These are phyloP conservation scores for Zymoseptoria pseudotritici DNA, from an alignment of 2,329 filamentous ascomycete genomes.

Conservation along the genomic window DNA sequence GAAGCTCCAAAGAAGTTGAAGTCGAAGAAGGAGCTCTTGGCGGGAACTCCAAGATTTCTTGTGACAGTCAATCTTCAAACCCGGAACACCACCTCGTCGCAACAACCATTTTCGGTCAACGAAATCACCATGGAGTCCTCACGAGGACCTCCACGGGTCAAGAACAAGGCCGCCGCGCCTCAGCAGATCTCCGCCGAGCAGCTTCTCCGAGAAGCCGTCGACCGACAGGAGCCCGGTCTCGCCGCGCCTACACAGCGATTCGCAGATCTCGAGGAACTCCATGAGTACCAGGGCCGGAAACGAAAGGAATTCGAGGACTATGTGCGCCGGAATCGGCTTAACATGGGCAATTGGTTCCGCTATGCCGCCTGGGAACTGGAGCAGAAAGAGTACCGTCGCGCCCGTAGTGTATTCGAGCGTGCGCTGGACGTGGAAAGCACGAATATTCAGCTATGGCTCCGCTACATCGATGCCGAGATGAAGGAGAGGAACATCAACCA, in stretches of 20 bases:
- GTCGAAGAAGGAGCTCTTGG: background rate
- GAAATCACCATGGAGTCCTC: constrained; percentile 66
- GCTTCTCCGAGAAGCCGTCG: constrained; percentile 91
- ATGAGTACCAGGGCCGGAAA: constrained; percentile 94
- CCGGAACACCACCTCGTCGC: background rate
- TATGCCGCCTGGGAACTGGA: constrained; percentile 97
- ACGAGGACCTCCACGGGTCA: constrained; percentile 88
- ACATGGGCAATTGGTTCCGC: constrained; percentile 98
- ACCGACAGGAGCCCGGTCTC: constrained; percentile 81
- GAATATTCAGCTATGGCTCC: constrained; percentile 78
- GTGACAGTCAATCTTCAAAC: background rate
- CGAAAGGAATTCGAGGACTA: constrained; percentile 97
- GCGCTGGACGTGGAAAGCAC: constrained; percentile 88
- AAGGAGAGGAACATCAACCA: constrained; percentile 93
- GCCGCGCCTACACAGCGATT: constrained; percentile 92
- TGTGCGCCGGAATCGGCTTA: constrained; percentile 86
- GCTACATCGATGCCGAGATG: constrained; percentile 96
- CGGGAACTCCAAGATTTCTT: background rate
- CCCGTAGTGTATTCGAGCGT: constrained; percentile 87
- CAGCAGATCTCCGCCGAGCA: constrained; percentile 89
- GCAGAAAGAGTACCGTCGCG: constrained; percentile 92
- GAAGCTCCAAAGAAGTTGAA: background rate
- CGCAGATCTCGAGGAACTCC: constrained; percentile 91
- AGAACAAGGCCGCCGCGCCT: constrained; percentile 91
- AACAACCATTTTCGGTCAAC: background rate